Evolutionary conservation across 768 basidiomycete species (phyloP).

Genomic region (Auriscalpium vulgare): DNA sequence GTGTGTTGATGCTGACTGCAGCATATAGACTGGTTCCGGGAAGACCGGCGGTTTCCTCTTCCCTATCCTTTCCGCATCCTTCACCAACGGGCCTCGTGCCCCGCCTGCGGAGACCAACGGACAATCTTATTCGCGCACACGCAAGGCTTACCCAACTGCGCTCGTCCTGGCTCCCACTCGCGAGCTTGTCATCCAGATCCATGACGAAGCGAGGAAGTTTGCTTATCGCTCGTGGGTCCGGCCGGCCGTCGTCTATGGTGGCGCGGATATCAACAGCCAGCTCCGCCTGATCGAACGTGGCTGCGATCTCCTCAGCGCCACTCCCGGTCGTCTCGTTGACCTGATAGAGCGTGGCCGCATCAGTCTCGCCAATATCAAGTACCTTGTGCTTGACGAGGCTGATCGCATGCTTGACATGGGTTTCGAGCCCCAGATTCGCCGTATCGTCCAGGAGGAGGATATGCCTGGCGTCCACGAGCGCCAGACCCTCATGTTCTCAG

Average conservation of each 20-base stretch:
- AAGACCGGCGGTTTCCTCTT: conserved; percentile 99
- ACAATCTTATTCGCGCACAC: conserved; percentile 50
- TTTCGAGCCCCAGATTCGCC: conserved; percentile 98
- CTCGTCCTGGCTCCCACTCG: conserved; percentile 97
- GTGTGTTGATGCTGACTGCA: conserved; percentile 13
- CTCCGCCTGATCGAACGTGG: conserved; percentile 92
- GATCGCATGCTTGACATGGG: conserved; percentile 99
- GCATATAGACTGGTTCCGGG: conserved; percentile 88
- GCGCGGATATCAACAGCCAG: conserved; percentile 95
- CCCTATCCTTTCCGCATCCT: conserved; percentile 94
- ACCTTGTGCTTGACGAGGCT: conserved; percentile 97
- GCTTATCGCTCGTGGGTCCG: conserved; percentile 99
- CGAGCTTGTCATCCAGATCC: conserved; percentile 97
- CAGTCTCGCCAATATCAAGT: conserved; percentile 92
- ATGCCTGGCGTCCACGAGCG: conserved; percentile 92
- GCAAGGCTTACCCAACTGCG: conserved; percentile 96
- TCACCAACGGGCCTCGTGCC: conserved; percentile 69
- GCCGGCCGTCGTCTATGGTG: conserved; percentile 98
- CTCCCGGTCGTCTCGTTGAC: conserved; percentile 97
- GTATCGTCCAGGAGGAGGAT: conserved; percentile 96
- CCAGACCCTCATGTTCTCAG: conserved; percentile 99
- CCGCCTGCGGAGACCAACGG: conserved; percentile 48
- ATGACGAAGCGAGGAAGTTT: conserved; percentile 98
- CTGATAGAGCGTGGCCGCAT: conserved; percentile 97
- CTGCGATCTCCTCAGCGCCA: conserved; percentile 94